Evolutionary conservation across 768 basidiomycete species (phyloP).

Genomic region (Suillus americanus): DNA sequence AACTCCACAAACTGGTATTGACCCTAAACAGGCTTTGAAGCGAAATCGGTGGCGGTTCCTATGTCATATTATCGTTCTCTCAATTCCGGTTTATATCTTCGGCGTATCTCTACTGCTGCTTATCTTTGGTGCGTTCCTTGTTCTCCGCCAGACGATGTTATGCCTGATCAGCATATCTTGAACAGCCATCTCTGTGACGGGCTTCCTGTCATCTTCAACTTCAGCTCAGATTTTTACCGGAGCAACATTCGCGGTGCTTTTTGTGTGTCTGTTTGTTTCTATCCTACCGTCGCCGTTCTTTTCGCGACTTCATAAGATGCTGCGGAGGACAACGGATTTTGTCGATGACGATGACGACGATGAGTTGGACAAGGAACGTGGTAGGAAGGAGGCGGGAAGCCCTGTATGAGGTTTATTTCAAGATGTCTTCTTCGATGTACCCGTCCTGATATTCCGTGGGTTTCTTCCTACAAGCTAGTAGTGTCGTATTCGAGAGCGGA

Average conservation of each 20-base stretch:
- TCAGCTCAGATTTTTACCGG: not conserved
- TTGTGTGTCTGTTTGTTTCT: not conserved
- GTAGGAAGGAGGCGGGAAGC: not conserved
- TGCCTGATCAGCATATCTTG: not conserved
- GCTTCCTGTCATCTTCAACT: not conserved
- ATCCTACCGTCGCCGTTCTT: not conserved
- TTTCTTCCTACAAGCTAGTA: not conserved
- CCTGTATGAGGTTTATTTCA: not conserved
- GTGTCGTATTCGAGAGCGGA: not conserved
- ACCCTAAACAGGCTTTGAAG: not conserved
- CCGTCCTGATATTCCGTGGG: not conserved
- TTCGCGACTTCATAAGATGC: not conserved
- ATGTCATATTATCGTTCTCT: not conserved
- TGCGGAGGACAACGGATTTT: not conserved
- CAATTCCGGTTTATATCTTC: not conserved
- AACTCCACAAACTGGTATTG: not conserved
- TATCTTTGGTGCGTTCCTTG: not conserved
- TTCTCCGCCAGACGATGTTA: not conserved
- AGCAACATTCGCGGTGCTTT: not conserved
- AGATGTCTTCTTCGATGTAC: not conserved
- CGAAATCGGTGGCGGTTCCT: not conserved
- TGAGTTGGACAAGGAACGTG: not conserved
- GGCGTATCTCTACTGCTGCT: not conserved
- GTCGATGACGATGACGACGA: not conserved
- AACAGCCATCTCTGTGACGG: not conserved